Evolutionary conservation across 768 basidiomycete species (phyloP), one percentile per base, ranked within the genome.

Genomic region (Leucosporidium scottii): DNA sequence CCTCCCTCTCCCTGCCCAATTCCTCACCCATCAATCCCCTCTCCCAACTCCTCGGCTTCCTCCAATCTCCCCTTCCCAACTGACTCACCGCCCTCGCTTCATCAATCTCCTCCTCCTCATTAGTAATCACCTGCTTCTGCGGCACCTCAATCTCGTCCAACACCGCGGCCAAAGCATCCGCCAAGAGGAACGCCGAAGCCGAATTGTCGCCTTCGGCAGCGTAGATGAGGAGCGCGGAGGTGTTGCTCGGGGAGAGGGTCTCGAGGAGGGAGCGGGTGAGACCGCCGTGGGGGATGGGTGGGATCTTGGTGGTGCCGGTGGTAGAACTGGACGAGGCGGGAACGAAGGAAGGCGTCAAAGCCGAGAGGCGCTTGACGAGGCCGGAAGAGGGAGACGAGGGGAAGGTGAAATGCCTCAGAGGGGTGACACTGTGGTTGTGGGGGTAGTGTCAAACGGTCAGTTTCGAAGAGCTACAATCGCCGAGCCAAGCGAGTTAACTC

Each of bases 31-130:
- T 51, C 55, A 72, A 27, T 6, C 71, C 71, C 2, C 25, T 25
- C 62, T 64, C 71, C 71, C 71, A 72, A n/a, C 71, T 72, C 56
- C 23, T 48, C 49, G 71, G 71, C 39, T 61, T 55, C 28, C 28
- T 63, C 71, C 71, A 72, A 10, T 44, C 39, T 17, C 39, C 39
- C 15, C 39, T 44, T 44, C 39, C 39, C 39, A 44, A 44, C 39
- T 44, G 39, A 15, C 39, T 44, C 10, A 44, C 39, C 8, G 8
- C 21, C 61, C 51, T 15, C 49, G 23, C 28, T 34, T 6, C 44
- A 7, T 10, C 23, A 7, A 1, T 44, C 36, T 51, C 63, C 25
- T 55, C 44, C 25, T 31, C 50, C 12, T 30, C 6, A 9, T 3
- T 44, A 44, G 10, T 13, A 17, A 15, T 17, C 31, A 25, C 28